Evolutionary conservation across 306 rosid genomes (phyloP).

Genomic region (Senna siamea): DNA sequence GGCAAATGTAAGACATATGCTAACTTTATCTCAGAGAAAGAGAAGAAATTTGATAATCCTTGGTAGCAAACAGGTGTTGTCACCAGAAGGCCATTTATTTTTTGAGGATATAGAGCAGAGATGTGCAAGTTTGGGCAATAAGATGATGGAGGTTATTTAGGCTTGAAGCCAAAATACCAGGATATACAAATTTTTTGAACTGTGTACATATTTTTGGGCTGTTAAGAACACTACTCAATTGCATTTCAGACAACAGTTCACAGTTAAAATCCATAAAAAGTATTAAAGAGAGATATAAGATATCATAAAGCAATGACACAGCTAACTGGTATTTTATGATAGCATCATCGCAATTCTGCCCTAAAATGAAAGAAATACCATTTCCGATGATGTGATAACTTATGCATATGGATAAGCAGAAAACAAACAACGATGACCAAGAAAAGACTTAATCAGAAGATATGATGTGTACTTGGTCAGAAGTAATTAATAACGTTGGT

Average conservation of each 20-base stretch:
- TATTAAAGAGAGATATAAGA: background rate
- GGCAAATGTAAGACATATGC: slow-evolving; percentile 48
- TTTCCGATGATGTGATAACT: slow-evolving; percentile 15
- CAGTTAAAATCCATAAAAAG: slow-evolving; percentile 25
- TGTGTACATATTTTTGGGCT: slow-evolving; percentile 24
- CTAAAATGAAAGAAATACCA: background rate
- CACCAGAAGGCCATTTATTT: slow-evolving; percentile 68
- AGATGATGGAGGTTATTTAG: slow-evolving; percentile 27
- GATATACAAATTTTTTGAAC: slow-evolving; percentile 28
- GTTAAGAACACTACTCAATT: slow-evolving; percentile 22
- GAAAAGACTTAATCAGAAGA: slow-evolving; percentile 43
- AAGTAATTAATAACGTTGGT: slow-evolving; percentile 79
- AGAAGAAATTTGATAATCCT: slow-evolving; percentile 26
- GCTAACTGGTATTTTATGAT: background rate
- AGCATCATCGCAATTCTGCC: slow-evolving; percentile 2
- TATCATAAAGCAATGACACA: background rate
- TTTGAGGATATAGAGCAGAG: slow-evolving; percentile 48
- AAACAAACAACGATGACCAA: slow-evolving; percentile 19
- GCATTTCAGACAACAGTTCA: slow-evolving; percentile 8
- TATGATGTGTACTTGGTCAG: slow-evolving; percentile 87
- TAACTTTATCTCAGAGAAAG: slow-evolving; percentile 22
- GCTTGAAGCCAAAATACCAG: slow-evolving; percentile 32
- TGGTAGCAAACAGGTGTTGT: slow-evolving; percentile 41
- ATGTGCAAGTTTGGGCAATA: slow-evolving; percentile 28
- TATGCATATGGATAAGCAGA: slow-evolving; percentile 28